Percentiles rank a stretch among this genome's conserved stretches.
Evolutionary conservation across 306 rosid genomes (phyloP).

Genomic region (Lathyrus tuberosus): DNA sequence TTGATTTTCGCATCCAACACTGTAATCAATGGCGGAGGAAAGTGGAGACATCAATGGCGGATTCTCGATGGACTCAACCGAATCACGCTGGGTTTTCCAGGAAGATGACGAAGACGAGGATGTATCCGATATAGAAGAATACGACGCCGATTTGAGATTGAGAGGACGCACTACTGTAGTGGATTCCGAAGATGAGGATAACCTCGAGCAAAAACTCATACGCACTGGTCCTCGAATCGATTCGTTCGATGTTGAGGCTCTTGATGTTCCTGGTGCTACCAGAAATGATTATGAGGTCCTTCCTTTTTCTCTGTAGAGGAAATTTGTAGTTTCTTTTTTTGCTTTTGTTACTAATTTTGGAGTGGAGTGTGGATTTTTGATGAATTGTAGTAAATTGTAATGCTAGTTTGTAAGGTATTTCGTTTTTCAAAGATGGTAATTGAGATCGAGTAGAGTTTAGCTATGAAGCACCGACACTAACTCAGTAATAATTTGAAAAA

Average conservation of each 20-base stretch:
- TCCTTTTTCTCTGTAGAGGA: background rate
- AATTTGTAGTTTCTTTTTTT: constrained; percentile 1
- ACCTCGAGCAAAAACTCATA: constrained; percentile 78
- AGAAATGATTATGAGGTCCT: constrained; percentile 73
- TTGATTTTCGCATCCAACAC: background rate
- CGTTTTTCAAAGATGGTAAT: background rate
- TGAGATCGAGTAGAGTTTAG: background rate
- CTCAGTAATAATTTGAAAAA: no score
- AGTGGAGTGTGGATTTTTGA: background rate
- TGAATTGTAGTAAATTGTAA: background rate
- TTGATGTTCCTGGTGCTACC: constrained; percentile 84
- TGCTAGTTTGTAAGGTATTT: background rate
- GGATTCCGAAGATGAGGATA: constrained; percentile 88
- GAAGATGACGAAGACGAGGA: constrained; percentile 52
- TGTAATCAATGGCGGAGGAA: constrained; percentile 42
- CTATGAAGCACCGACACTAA: no score
- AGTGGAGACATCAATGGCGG: constrained; percentile 48
- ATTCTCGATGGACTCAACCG: constrained; percentile 49
- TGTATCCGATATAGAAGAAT: constrained; percentile 46
- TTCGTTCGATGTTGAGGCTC: constrained; percentile 98
- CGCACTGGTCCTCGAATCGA: constrained; percentile 96
- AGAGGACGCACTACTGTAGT: constrained; percentile 22
- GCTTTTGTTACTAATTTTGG: constrained; percentile 1
- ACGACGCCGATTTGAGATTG: constrained; percentile 32
- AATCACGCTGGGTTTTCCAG: constrained; percentile 54